A percentile compares a stretch with the other conserved stretches of the same genome.
These are phyloP conservation scores for Salix udensis DNA, from an alignment of 345 rosid genomes.

Conservation along the genomic window DNA sequence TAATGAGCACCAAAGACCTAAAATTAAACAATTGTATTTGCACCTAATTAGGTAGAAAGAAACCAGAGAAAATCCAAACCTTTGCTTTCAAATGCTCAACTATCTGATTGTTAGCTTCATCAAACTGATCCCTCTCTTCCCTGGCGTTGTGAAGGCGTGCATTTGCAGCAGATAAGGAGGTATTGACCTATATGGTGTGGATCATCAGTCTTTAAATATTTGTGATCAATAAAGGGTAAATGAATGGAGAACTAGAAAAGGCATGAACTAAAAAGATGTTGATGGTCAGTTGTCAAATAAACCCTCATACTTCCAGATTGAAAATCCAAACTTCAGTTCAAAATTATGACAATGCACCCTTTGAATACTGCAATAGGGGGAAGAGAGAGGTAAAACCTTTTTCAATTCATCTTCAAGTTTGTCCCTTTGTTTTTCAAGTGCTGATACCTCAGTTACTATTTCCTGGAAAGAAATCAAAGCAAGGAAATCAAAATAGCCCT, in stretches of 20 bases:
- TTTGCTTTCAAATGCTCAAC: conserved; percentile 75
- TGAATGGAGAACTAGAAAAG: background rate
- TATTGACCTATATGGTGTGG: conserved; percentile 54
- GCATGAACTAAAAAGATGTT: background rate
- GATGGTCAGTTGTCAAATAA: background rate
- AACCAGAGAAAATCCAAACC: conserved; percentile 37
- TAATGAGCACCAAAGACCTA: conserved; percentile 1
- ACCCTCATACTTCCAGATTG: background rate
- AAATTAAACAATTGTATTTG: background rate
- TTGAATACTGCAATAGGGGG: background rate
- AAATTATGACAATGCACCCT: background rate
- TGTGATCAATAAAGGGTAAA: conserved; percentile 3
- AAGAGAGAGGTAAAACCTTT: conserved; percentile 37
- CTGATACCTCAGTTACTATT: conserved; percentile 68
- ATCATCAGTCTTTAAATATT: conserved; percentile 10
- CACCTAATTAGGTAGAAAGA: background rate
- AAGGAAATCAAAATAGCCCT: conserved; percentile 10
- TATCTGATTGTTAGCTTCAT: conserved; percentile 86
- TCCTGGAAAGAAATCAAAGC: conserved; percentile 48
- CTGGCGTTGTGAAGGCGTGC: conserved; percentile 67
- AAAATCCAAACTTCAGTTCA: background rate
- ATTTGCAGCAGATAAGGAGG: conserved; percentile 86
- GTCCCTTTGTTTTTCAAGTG: conserved; percentile 75
- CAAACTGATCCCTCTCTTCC: conserved; percentile 93
- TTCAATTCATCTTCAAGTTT: conserved; percentile 90